phyloP scores from a whole-genome alignment of 2,329 filamentous ascomycete species.

The Colletotrichum caudatum region DNA sequence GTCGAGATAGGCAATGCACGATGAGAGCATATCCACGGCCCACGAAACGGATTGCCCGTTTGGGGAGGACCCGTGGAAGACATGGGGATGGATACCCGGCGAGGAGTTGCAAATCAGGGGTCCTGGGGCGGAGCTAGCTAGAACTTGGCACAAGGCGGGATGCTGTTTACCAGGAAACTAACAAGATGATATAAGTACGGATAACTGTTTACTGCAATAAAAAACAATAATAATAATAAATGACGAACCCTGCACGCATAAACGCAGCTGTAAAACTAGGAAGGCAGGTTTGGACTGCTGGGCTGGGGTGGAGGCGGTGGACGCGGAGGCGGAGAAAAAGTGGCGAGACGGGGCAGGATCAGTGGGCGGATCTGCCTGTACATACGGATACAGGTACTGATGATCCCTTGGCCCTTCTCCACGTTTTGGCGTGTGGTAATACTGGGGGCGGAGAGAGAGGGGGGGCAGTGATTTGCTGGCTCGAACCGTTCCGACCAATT shows the following conservation, averaged over 20 bases:
- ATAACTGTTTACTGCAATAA: too few species aligned
- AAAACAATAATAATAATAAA: too few species aligned
- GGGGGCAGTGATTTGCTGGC: neutral
- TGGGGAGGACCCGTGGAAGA: neutral
- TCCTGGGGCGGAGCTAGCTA: too few species aligned
- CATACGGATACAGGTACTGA: too few species aligned
- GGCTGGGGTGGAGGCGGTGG: neutral
- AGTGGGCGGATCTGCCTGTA: too few species aligned
- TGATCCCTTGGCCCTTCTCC: too few species aligned
- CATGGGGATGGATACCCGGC: neutral
- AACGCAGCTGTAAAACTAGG: too few species aligned
- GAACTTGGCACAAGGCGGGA: neutral
- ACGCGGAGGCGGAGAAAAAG: conserved; percentile 3
- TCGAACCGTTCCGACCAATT: neutral
- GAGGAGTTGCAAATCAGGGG: conserved; percentile 2
- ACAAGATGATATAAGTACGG: too few species aligned
- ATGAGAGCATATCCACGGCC: conserved; percentile 20
- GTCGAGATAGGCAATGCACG: conserved; percentile 23
- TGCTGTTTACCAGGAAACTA: too few species aligned
- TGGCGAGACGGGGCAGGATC: neutral
- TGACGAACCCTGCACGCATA: neutral
- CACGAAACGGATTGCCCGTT: conserved; percentile 8
- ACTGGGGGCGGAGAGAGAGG: neutral
- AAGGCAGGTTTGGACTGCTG: too few species aligned
- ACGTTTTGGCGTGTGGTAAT: neutral